A percentile compares a stretch with the other conserved stretches of the same genome.
These are phyloP conservation scores for Daldinia decipiens DNA, from an alignment of 495 filamentous ascomycete species.

Conservation along the genomic window DNA sequence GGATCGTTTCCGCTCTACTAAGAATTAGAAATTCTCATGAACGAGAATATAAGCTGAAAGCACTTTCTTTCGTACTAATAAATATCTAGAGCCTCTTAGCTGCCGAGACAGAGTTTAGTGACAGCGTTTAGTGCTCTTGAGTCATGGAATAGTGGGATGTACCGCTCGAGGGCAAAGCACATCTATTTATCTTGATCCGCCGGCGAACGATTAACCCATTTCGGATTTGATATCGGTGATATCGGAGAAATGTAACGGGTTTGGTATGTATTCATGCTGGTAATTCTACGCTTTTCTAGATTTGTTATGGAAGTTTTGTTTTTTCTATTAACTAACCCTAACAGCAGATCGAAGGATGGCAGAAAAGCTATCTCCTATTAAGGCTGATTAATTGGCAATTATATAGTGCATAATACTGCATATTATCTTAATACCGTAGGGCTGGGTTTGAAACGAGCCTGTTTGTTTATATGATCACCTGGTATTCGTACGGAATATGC, in stretches of 20 bases:
- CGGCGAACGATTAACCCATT: not conserved
- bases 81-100: not conserved
- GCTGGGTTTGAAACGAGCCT: not conserved
- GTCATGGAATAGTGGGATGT: not conserved
- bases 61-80: not conserved
- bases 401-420: not conserved
- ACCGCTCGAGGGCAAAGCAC: not conserved
- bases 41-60: not conserved
- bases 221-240: not conserved
- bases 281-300: no score
- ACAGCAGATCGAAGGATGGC: no score
- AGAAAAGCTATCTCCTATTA: not conserved
- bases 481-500: not conserved
- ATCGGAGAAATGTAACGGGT: not conserved
- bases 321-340: no score
- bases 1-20: not conserved
- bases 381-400: not conserved
- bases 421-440: not conserved
- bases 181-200: not conserved
- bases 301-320: no score
- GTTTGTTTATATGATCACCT: not conserved
- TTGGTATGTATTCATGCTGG: not conserved
- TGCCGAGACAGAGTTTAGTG: not conserved
- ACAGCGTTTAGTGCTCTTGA: not conserved
- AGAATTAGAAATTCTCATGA: not conserved